Evolutionary conservation across 2,329 filamentous ascomycete species (phyloP), one percentile per base, ranked within the genome.

Genomic region (Hymenoscyphus salicellus): DNA sequence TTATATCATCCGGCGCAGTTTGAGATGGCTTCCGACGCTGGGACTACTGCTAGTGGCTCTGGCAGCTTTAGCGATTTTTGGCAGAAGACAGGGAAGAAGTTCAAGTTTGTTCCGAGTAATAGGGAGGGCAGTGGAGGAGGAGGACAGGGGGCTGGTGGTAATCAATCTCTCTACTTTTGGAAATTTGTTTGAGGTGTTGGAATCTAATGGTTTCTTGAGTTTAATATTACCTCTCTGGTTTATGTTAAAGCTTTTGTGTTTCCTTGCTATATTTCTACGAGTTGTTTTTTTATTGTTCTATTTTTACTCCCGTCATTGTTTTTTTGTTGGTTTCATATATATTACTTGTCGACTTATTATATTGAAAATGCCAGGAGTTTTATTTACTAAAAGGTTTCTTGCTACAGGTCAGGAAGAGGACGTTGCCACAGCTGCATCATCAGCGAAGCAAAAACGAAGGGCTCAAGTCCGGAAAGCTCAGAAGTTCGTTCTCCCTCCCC

Each of bases 401-500:
- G 33, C 16, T 67, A 63, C 59, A 17, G 36, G 67, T 11, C 28
- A 65, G 6, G 41, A 33, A 17, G 36, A 64, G 26, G 59, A 68
- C 26, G 43, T 28, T 26, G 63, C 65, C 7, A 43, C 62, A 1
- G 60, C 70, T 16, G 60, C 63, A 26, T 11, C 68, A 26, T 56
- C 65, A 38, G 69, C 67, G 23, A 74, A 73, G 61, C 68, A 73
- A 66, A 66, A 70, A 38, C 66, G 72, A 28, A 64, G 71, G 52
- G 69, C 69, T 26, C 72, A 74, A 63, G 72, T 74, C n/a, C 66
- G 72, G 58, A 73, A 70, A 62, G 72, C 72, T 46, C 72, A 74
- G 61, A 71, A 70, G 72, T 74, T 11, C 55, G 26, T 14, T 6
- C 5, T 26, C 7, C 52, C 14, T 14, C 3, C 23, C 46, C 2